phyloP scores from a whole-genome alignment of 2,329 filamentous ascomycete species.

The Aspergillus persii region DNA sequence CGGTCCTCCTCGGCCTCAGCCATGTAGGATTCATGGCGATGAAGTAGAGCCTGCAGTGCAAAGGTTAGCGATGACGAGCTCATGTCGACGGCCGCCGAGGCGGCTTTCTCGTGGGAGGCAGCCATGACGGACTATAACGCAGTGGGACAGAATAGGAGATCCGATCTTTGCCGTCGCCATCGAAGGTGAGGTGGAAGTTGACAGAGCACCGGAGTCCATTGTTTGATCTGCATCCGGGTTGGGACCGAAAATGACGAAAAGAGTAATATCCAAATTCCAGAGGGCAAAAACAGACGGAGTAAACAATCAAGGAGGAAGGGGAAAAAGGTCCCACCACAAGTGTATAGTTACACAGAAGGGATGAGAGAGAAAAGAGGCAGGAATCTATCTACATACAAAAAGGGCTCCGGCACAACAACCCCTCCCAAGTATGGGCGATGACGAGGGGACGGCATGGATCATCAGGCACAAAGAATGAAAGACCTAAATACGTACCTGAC shows the following conservation, averaged over 20 bases:
- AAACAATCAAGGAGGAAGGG: constrained; percentile 1
- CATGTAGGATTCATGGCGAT: constrained; percentile 92
- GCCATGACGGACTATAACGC: constrained; percentile 31
- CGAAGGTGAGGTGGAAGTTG: background rate
- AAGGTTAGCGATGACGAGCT: constrained; percentile 64
- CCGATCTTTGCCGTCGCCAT: constrained; percentile 23
- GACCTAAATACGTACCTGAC: constrained; percentile 69
- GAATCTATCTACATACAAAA: constrained; percentile 1
- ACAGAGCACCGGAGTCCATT: background rate
- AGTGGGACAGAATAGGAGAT: constrained; percentile 30
- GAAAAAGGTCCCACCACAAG: background rate
- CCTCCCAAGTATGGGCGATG: background rate
- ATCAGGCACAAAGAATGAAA: background rate
- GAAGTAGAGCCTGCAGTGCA: constrained; percentile 77
- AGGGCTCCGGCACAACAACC: background rate
- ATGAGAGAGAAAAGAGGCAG: background rate
- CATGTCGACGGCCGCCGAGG: constrained; percentile 14
- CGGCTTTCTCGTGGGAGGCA: constrained; percentile 22
- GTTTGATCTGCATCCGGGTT: background rate
- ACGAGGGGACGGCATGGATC: background rate
- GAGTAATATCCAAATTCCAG: constrained; percentile 11
- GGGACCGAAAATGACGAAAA: background rate
- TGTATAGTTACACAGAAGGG: background rate
- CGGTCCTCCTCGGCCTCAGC: constrained; percentile 86
- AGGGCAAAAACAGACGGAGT: constrained; percentile 11